Percentiles rank a stretch among this genome's conserved stretches.
Conservation (phyloP, 768 basidiomycete species). For the Leucosporidium creatinivorum region DNA sequence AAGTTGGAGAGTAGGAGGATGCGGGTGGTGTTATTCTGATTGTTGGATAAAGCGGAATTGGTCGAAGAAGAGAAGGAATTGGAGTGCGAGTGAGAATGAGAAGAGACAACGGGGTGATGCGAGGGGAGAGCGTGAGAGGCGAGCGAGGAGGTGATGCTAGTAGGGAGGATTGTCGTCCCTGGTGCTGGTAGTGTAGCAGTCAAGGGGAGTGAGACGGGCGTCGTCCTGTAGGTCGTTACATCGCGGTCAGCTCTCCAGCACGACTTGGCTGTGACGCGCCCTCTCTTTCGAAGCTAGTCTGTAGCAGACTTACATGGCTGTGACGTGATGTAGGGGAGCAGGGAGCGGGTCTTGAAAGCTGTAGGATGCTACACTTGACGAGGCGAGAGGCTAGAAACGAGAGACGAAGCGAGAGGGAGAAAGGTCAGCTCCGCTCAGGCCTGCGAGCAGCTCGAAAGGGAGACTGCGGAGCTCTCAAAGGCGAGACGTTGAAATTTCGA, state of each 20-base stretch:
- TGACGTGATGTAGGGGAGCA: no score
- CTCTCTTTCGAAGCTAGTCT: no score
- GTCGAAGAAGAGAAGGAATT: background rate
- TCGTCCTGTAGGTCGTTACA: background rate
- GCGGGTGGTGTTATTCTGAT: constrained; percentile 51
- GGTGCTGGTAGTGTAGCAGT: background rate
- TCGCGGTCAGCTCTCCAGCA: background rate
- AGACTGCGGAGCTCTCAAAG: no score
- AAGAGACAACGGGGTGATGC: background rate
- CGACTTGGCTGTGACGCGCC: no score
- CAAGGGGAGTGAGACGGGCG: constrained; percentile 2
- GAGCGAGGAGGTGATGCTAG: background rate
- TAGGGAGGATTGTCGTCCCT: background rate
- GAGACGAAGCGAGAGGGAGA: no score
- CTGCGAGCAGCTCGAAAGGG: no score
- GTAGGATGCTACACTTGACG: no score
- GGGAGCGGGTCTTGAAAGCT: no score
- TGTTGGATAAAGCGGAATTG: background rate
- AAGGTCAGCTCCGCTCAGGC: no score
- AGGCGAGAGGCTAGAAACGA: no score
- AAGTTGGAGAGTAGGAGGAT: constrained; percentile 91
- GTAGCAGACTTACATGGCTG: no score
- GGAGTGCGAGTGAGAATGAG: background rate
- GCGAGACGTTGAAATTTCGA: no score
- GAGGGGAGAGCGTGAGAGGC: background rate